Base-by-base conservation (phyloP, 371 early-diverging fungal species). In the Haplosporangium sp. region DNA sequence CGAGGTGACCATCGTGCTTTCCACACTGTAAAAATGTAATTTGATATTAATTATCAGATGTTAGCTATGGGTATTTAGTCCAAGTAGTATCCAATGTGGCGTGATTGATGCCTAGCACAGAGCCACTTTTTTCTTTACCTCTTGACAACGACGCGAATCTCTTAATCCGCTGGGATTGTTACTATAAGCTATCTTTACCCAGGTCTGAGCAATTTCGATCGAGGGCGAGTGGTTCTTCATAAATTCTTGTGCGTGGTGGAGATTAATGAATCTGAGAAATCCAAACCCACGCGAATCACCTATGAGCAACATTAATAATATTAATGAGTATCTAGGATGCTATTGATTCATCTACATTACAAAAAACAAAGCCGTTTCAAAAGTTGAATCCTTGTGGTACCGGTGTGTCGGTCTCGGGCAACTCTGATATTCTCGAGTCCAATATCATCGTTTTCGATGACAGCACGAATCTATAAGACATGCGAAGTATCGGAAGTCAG, bases 201-300 rank as follows among this genome's bases (percentile, higher is more conserved):
- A 55, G 4, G 35, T 68, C 27, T 58, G 62, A 3, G 75, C 74
- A 34, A 81, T 65, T 20, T 47, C 62, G 50, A 81, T 61, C 13
- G 81, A 74, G 7, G 81, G 71, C 27, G 61, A 44, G 20, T 44
- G 48, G 1, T 64, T 42, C 20, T 56, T 40, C 66, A 71, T 68
- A n/a, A 74, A 81, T 4, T 74, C 72, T 34, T 74, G 68, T 2
- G 79, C 71, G 11, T 71, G 57, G 37, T 67, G 67, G 3, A 70
- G 44, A 10, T 63, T 55, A 2, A 57, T 34, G 42, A 79, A 79
- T 56, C 55, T 65, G 13, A 79, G 44, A 39, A 74, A 79, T 2
- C 70, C 79, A 40, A 74, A 79, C 34, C 79, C 79, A 53, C 67
- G 65, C 13, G 71, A 71, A 19, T 70, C 70, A 17, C 79, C 79